Evolutionary conservation across 1,284 basidiomycete species (phyloP).

Genomic region (Cryptococcus sp.): DNA sequence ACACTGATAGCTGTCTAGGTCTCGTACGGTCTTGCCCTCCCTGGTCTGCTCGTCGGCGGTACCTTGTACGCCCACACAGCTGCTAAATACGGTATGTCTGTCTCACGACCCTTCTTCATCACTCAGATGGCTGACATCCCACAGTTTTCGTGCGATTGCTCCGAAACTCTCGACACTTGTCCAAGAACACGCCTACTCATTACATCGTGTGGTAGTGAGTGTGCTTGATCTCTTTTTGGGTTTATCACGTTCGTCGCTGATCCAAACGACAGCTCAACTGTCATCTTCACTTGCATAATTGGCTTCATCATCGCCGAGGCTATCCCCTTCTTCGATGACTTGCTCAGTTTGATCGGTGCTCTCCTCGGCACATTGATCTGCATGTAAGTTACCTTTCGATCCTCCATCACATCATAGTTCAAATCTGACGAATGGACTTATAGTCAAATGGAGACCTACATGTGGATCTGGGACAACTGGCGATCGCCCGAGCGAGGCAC

Average conservation of each 20-base stretch:
- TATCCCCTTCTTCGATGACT: slow-evolving; percentile 21
- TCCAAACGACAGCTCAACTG: slow-evolving; percentile 41
- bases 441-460: slow-evolving; percentile 25
- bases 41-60: slow-evolving; percentile 30
- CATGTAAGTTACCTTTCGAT: slow-evolving; percentile 8
- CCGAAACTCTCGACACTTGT: slow-evolving; percentile 61
- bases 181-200: slow-evolving; percentile 62
- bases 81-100: slow-evolving; percentile 30
- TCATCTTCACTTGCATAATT: slow-evolving; percentile 2
- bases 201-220: slow-evolving; percentile 60
- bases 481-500: slow-evolving; percentile 14
- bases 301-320: slow-evolving; percentile 16
- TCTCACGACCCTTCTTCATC: slow-evolving; percentile 37
- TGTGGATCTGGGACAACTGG: slow-evolving; percentile 40
- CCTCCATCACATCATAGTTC: too few relatives aligned
- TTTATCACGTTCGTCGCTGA: too few relatives aligned
- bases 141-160: slow-evolving; percentile 64
- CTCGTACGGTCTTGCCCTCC: slow-evolving; percentile 19
- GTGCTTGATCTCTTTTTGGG: too few relatives aligned
- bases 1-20: too few relatives aligned
- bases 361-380: slow-evolving; percentile 29
- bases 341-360: slow-evolving; percentile 33
- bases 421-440: not conserved
- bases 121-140: too few relatives aligned
- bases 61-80: slow-evolving; percentile 36